These are phyloP conservation scores for Carallia pectinifolia DNA, from an alignment of 345 rosid species.

Conservation along the genomic window DNA sequence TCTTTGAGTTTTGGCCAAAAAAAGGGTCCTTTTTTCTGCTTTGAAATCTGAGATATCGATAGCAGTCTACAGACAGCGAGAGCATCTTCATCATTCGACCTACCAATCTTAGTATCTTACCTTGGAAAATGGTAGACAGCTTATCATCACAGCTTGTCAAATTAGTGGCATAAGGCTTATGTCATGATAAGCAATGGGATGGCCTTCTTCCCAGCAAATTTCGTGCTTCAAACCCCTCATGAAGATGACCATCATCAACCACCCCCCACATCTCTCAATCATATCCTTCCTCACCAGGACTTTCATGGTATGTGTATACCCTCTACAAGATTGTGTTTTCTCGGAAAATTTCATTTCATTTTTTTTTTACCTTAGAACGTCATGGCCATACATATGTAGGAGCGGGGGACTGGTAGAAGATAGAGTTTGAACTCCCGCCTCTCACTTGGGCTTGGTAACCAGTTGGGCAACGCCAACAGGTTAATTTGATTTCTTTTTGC, in stretches of 20 bases:
- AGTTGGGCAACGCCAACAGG: no score
- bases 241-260: constrained; percentile 50
- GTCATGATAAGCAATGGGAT: constrained; percentile 81
- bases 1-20: neutral
- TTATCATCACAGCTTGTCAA: constrained; percentile 5
- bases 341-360: neutral
- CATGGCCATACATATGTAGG: no score
- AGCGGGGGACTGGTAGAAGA: no score
- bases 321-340: neutral
- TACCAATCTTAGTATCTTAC: neutral
- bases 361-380: no score
- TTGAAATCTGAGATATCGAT: constrained; percentile 2
- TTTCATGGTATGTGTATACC: constrained; percentile 52
- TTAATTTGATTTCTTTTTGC: constrained; percentile 1
- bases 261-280: constrained; percentile 53
- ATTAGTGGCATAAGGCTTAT: constrained; percentile 23
- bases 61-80: neutral
- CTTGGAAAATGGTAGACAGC: constrained; percentile 22
- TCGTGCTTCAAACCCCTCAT: constrained; percentile 77
- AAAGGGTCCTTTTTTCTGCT: neutral
- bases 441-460: no score
- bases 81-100: neutral
- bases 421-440: no score
- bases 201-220: constrained; percentile 82
- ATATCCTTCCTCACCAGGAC: constrained; percentile 74